Conservation (phyloP, 2,329 filamentous ascomycete genomes). For the Monilinia laxa region DNA sequence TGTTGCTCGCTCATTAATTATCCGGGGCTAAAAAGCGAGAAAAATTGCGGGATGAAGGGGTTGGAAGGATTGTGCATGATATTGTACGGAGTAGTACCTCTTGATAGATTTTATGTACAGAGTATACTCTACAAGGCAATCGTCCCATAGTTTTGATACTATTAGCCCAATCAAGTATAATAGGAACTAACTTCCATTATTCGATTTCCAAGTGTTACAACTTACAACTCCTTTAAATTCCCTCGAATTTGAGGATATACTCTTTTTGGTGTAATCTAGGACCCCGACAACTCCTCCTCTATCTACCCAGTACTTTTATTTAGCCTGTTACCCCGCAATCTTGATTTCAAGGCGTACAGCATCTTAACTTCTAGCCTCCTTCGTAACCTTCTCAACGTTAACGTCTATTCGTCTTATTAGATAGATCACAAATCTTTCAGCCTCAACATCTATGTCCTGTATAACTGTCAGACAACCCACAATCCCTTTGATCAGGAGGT, state of each 20-base stretch:
- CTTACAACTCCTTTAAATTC: not conserved
- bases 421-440: not conserved
- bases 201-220: not conserved
- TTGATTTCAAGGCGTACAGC: slow-evolving; percentile 12
- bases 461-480: not conserved
- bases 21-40: slow-evolving; percentile 23
- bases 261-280: not conserved
- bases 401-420: not conserved
- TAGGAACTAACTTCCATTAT: not conserved
- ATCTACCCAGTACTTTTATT: not conserved
- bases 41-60: slow-evolving; percentile 16
- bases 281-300: too few relatives aligned
- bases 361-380: slow-evolving; percentile 1
- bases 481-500: slow-evolving; percentile 2
- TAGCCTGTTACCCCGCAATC: slow-evolving; percentile 16
- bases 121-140: too few relatives aligned
- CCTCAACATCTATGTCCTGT: not conserved
- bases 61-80: not conserved
- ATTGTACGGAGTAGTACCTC: too few relatives aligned
- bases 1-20: slow-evolving; percentile 19
- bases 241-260: not conserved
- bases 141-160: too few relatives aligned
- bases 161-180: too few relatives aligned
- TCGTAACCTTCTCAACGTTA: not conserved
- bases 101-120: too few relatives aligned